Evolutionary conservation across 306 rosid genomes (phyloP).

Genomic region (Luffa aegyptiaca): DNA sequence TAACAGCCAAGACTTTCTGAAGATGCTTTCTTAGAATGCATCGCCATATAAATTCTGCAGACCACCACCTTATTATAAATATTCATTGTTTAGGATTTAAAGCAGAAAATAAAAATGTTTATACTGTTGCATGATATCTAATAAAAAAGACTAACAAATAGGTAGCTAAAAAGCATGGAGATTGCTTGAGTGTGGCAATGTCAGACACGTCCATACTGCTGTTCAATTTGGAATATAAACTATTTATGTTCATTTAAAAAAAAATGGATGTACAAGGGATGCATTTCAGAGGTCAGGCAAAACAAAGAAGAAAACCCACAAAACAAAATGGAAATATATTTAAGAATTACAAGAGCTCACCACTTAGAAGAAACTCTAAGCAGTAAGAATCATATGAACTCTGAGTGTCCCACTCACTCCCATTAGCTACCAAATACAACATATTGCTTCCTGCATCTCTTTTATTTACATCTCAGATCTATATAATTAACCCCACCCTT

Average conservation of each 20-base stretch:
- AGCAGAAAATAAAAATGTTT: background rate
- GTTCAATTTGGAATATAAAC: background rate
- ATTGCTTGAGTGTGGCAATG: background rate
- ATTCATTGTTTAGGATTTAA: background rate
- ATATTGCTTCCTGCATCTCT: background rate
- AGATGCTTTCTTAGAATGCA: constrained; percentile 79
- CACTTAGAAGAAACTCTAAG: background rate
- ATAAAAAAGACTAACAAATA: background rate
- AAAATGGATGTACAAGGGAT: background rate
- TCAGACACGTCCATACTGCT: background rate
- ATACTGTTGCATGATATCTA: background rate
- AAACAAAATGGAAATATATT: background rate
- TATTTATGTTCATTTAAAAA: background rate
- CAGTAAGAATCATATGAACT: background rate
- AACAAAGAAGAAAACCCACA: background rate
- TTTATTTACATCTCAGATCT: background rate
- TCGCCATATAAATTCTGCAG: constrained; percentile 88
- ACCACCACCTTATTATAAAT: constrained; percentile 9
- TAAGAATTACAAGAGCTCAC: background rate
- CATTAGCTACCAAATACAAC: background rate
- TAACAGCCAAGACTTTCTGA: constrained; percentile 61
- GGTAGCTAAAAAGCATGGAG: background rate
- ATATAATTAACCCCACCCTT: background rate
- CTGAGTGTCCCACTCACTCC: background rate
- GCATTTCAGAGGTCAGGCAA: background rate